A percentile compares a stretch with the other conserved stretches of the same genome.
Evolutionary conservation across 805 yeast genomes (phyloP).

Genomic region (Yarrowia sp.): DNA sequence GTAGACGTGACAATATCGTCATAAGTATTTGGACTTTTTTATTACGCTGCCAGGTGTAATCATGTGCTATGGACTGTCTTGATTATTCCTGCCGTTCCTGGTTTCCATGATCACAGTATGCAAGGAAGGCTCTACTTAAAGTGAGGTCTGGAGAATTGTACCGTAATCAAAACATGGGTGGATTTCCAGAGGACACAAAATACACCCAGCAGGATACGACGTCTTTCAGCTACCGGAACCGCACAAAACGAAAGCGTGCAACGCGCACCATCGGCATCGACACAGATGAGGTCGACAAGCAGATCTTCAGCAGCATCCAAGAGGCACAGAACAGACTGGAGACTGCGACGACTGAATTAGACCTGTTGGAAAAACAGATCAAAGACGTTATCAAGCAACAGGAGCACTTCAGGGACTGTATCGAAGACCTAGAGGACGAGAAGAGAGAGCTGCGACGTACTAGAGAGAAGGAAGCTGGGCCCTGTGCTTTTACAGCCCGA

Average conservation of each 20-base stretch:
- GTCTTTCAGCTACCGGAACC: not conserved
- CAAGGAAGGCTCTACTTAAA: no score
- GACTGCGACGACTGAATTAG: not conserved
- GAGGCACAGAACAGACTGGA: not conserved
- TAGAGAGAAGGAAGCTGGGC: no score
- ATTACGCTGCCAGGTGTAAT: no score
- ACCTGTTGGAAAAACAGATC: not conserved
- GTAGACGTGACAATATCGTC: no score
- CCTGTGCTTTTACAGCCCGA: no score
- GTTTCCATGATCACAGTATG: no score
- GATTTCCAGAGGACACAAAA: not conserved
- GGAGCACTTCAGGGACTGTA: not conserved
- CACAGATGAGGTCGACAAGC: conserved; percentile 1
- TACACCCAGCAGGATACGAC: not conserved
- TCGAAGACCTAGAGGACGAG: not conserved
- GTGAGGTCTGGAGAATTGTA: no score
- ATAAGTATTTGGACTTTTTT: no score
- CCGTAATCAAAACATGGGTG: not conserved
- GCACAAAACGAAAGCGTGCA: not conserved
- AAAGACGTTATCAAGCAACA: not conserved
- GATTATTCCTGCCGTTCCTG: no score
- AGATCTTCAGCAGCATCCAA: not conserved
- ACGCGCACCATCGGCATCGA: not conserved
- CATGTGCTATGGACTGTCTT: no score
- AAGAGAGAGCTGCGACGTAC: no score